Base-by-base conservation (phyloP, 2,329 filamentous ascomycete genomes). In the Cordyceps javanica region DNA sequence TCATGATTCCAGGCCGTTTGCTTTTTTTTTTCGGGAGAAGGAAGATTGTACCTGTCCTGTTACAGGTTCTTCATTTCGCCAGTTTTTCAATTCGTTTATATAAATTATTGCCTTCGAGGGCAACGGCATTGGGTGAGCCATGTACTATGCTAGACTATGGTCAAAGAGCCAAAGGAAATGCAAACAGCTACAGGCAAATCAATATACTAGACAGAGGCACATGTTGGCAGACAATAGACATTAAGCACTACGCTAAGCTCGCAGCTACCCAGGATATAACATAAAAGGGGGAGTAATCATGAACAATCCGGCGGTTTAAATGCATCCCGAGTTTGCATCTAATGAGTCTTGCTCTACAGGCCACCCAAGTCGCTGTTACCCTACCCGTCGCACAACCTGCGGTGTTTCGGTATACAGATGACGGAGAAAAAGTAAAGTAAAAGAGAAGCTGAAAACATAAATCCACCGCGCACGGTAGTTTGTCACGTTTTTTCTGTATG, bases 231-330 rank as follows among this genome's bases (percentile, higher is more conserved):
- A 38, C 30, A 56, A 56, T 56, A 56, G 42, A 56, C 54, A 56
- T 49, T 56, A 56, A 58, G 30, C 39, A 53, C 30, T 58, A 53
- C 55, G 55, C 55, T 58, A 58, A 50, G 21, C 30, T 52, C 21
- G 19, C 28, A 45, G 38, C 44, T 50, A 49, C 39, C 55, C 45
- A 58, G 41, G 48, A 19, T 57, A 45, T 51, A 46, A 30, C 21
- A 45, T 41, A 45, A 30, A 42, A 44, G 19, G 36, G 44, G 44
- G n/a, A n/a, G 25, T 25, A 55, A 32, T 45, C 30, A 55, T 25
- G 25, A 36, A 26, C 8, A n/a, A 14, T 26, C 9, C 21, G 2
- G 19, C 13, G 19, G 2, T 23, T 23, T 9, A 23, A 32, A 14
- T 25, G 36, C 36, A 54, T 34, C 7, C 4, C 38, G 19, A 32